Evolutionary conservation across 1,284 basidiomycete species (phyloP), one percentile per base, ranked within the genome.

Genomic region (Irpex sp.): DNA sequence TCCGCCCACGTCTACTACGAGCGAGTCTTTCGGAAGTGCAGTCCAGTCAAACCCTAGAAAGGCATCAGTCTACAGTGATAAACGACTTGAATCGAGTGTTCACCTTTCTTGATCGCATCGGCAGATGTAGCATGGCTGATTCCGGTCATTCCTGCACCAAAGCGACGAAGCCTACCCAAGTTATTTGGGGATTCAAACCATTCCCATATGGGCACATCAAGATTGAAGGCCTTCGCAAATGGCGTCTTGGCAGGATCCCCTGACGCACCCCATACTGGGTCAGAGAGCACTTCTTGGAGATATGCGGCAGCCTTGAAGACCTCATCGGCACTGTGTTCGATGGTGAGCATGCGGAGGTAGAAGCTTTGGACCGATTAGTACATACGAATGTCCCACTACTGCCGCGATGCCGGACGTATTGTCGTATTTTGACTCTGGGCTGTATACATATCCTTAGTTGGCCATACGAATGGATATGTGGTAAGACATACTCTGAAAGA

Each of bases 171-270:
- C n/a, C 37, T 56, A 9, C 35, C 50, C n/a, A 35, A 26, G 59
- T 63, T 61, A n/a, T 43, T 66, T 55, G 54, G 65, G 19, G 4
- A 57, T 36, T 37, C 70, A 62, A 53, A 61, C 66, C 58, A 69
- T 66, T 31, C 65, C 56, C 26, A 73, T n/a, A 57, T 62, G 54
- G 60, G 65, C 63, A n/a, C 60, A 33, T 58, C 57, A 2, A 68
- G 70, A 26, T 67, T 64, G 61, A 70, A 71, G 4, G 71, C 73
- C 9, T 64, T 61, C 21, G 68, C 66, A 65, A 76, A 69, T 0
- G 74, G 66, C 1, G 72, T 59, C 19, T 66, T 65, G 55, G 57
- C 63, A 1, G 66, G 66, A 11, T 68, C 68, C 26, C 63, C 61
- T 3, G 68, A 71, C 17, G 63, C 56, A 3, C 64, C 58, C 15